Percentiles rank a stretch among this genome's conserved stretches.
Conservation (phyloP, 345 rosid species). For the Salix exigua region DNA sequence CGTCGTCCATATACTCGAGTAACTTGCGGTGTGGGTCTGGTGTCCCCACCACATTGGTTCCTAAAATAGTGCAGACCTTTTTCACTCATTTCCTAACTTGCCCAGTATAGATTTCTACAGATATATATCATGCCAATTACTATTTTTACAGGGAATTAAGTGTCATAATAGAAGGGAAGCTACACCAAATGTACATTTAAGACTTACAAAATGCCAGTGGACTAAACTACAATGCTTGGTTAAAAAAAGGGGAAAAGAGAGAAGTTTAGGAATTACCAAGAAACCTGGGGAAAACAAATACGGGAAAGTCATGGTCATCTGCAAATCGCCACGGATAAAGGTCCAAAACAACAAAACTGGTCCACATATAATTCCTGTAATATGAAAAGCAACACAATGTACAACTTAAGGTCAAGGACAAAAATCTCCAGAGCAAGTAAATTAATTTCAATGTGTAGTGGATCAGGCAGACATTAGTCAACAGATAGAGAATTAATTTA, state of each 20-base stretch:
- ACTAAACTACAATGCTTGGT: neutral
- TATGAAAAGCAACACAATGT: slow-evolving; percentile 22
- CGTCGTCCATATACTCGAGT: no score
- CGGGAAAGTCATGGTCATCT: slow-evolving; percentile 56
- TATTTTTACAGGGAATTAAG: neutral
- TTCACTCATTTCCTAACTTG: neutral
- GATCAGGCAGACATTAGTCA: neutral
- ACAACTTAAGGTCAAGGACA: neutral
- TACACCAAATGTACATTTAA: neutral
- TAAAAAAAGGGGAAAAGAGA: neutral
- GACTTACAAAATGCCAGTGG: neutral
- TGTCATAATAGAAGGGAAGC: neutral
- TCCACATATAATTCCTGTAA: slow-evolving; percentile 70
- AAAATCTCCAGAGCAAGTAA: neutral
- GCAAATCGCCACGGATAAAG: slow-evolving; percentile 72
- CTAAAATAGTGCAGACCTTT: neutral
- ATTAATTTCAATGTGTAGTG: neutral
- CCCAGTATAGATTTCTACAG: neutral
- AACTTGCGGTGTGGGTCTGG: no score
- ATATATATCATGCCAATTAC: no score
- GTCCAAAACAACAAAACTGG: slow-evolving; percentile 87
- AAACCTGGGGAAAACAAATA: slow-evolving; percentile 70
- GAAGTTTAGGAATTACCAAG: slow-evolving; percentile 45
- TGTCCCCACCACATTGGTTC: neutral
- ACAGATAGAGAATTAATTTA: neutral